Base-by-base conservation (phyloP, 345 rosid genomes). In the Mangifera indica region DNA sequence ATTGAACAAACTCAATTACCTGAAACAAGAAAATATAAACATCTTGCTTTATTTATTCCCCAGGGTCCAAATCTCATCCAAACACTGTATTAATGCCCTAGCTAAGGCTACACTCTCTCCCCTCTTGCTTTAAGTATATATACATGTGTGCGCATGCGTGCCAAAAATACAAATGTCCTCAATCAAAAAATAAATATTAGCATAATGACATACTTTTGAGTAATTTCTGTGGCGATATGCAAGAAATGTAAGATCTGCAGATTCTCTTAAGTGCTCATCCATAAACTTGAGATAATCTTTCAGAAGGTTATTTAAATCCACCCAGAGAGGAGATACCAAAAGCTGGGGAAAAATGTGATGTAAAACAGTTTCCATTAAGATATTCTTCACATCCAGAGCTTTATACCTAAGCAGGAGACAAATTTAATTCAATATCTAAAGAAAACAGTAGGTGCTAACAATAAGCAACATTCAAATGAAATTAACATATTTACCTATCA, bases 241-340 rank as follows among this genome's bases (percentile, higher is more conserved):
- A 66, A 95, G 97, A 82, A 85, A 92, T 22, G 99, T 92, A 66
- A 95, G 98, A 81, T 95, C 99, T 71, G 98, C 96, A 18, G 97
- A 95, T 84, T 95, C 99, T 80, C 91, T 84, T 58, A 91, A 87
- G 84, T 95, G 94, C 66, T 95, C 99, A 88, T 95, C 99, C 98
- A 92, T 92, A 84, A 92, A 95, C 84, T 84, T 88, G 69, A 92
- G 91, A 70, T 95, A 95, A 83, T 95, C 97, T 83, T 84, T 87
- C 52, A 95, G 86, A 76, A 92, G 84, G 81, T 77, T 81, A 78
- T 80, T 82, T 71, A 86, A 83, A 73, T 95, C 93, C 66, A 65
- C 71, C 96, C 97, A 95, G 72, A 89, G 88, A 10, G 96, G 93
- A 71, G 99, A 92, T 55, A 66, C 88, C 85, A 87, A 77, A 87